Conservation (phyloP, 352 stramenopile genomes). For the Pythium angustatum region DNA sequence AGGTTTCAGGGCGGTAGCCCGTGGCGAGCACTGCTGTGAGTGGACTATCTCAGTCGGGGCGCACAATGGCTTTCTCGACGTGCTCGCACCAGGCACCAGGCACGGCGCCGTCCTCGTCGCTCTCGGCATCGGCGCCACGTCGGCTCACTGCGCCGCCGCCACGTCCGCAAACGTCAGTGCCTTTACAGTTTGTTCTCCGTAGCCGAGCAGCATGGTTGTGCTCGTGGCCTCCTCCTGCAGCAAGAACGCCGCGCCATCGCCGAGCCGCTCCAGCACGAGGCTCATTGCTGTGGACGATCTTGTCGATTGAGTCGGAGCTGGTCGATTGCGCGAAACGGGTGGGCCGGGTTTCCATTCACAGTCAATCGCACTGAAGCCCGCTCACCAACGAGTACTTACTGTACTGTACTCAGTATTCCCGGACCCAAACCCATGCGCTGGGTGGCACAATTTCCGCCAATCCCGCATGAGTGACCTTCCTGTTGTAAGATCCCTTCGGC, state of each 20-base stretch:
- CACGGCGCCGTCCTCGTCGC: constrained; percentile 45
- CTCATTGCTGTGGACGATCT: too few relatives aligned
- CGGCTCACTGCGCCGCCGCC: constrained; percentile 10
- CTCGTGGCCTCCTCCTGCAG: constrained; percentile 58
- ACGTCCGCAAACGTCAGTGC: constrained; percentile 18
- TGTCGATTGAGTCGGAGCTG: too few relatives aligned
- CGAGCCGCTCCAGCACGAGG: constrained; percentile 64
- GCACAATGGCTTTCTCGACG: constrained; percentile 47
- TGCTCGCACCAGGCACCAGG: constrained; percentile 23
- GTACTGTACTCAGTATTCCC: constrained; percentile 8
- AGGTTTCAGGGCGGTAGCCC: constrained; percentile 66
- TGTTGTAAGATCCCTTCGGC: constrained; percentile 1
- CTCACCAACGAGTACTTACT: too few relatives aligned
- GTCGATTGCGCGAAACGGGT: neutral
- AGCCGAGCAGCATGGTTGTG: constrained; percentile 61
- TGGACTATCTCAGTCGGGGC: constrained; percentile 36
- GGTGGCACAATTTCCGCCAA: constrained; percentile 8
- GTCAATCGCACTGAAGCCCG: neutral
- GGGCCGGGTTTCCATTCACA: neutral
- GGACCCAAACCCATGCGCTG: neutral
- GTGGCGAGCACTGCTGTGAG: constrained; percentile 62
- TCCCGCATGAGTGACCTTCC: constrained; percentile 1
- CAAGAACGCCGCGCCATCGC: constrained; percentile 64
- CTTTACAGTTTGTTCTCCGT: constrained; percentile 52
- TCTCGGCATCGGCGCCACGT: constrained; percentile 25